Percentiles rank a stretch among this genome's conserved stretches.
phyloP scores from a whole-genome alignment of 2,329 filamentous ascomycete species.

The Penicillium sp. region DNA sequence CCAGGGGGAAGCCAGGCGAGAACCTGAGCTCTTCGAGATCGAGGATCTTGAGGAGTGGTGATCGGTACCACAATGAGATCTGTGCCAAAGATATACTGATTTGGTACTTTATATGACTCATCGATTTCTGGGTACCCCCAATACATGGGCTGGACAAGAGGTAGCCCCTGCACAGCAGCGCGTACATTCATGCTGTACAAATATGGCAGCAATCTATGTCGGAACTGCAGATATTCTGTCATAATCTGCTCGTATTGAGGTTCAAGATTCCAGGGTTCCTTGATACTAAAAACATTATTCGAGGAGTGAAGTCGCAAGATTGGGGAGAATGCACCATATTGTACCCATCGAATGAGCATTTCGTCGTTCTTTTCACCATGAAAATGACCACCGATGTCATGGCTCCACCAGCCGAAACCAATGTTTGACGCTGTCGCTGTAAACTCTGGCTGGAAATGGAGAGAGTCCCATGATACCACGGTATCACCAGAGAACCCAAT shows the following conservation, averaged over 20 bases:
- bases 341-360: slow-evolving; percentile 59
- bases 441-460: background rate
- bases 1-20: background rate
- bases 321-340: background rate
- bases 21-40: background rate
- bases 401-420: slow-evolving; percentile 70
- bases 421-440: slow-evolving; percentile 69
- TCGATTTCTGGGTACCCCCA: background rate
- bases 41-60: background rate
- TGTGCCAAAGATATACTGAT: background rate
- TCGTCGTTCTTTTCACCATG: slow-evolving; percentile 61
- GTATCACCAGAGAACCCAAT: background rate
- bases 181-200: background rate
- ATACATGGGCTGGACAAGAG: background rate
- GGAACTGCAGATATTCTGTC: background rate
- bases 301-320: background rate
- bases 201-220: background rate
- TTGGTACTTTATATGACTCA: background rate
- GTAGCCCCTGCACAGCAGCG: background rate
- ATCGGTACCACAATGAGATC: background rate
- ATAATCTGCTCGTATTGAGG: background rate
- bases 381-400: slow-evolving; percentile 69
- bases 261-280: background rate
- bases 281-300: background rate
- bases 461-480: background rate